Conservation (phyloP, 352 stramenopile genomes). For the Pythium dissotocum region DNA sequence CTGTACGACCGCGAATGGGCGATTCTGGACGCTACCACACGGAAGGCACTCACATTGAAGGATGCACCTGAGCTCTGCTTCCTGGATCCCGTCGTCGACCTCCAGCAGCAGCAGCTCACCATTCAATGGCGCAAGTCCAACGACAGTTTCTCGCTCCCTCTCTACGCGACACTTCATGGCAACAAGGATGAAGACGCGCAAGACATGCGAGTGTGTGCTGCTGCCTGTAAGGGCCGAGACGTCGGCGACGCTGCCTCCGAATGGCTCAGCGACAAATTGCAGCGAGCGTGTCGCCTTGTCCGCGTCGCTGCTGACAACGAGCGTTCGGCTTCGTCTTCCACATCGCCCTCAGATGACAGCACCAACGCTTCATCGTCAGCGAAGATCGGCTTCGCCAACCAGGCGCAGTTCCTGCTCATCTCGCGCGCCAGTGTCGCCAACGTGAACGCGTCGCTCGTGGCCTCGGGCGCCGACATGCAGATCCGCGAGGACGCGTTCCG, state of each 20-base stretch:
- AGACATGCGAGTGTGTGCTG: slow-evolving; percentile 55
- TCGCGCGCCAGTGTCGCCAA: slow-evolving; percentile 55
- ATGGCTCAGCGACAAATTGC: slow-evolving; percentile 71
- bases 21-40: slow-evolving; percentile 56
- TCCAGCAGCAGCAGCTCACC: slow-evolving; percentile 53
- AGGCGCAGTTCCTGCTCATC: slow-evolving; percentile 68
- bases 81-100: slow-evolving; percentile 61
- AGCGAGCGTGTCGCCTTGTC: slow-evolving; percentile 66
- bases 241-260: slow-evolving; percentile 49
- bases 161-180: not conserved
- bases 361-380: slow-evolving; percentile 3
- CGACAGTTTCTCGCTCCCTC: slow-evolving; percentile 8
- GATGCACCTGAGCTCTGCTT: slow-evolving; percentile 59
- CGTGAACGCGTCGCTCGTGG: slow-evolving; percentile 45
- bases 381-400: slow-evolving; percentile 78
- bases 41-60: slow-evolving; percentile 58
- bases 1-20: slow-evolving; percentile 78
- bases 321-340: slow-evolving; percentile 18
- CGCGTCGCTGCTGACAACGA: slow-evolving; percentile 52
- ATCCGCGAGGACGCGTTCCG: slow-evolving; percentile 72
- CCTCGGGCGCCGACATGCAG: slow-evolving; percentile 29
- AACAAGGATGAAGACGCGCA: slow-evolving; percentile 25
- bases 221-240: slow-evolving; percentile 49
- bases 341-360: not conserved
- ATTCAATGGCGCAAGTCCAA: slow-evolving; percentile 33